phyloP scores from a whole-genome alignment of 345 rosid genomes.

The Linum usitatissimum region DNA sequence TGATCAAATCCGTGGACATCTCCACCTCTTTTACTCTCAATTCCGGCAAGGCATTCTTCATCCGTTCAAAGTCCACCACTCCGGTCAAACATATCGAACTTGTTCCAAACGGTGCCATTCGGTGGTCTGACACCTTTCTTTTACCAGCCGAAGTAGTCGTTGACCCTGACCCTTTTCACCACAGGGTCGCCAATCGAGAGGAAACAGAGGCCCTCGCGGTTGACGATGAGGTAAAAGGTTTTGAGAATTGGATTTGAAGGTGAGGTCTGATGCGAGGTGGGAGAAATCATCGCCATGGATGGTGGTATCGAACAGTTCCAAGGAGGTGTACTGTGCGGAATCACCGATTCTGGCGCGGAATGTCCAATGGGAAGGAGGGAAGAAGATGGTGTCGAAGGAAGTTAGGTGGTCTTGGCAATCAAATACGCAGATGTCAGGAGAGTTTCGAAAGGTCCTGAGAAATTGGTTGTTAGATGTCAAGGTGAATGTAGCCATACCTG shows the following conservation, averaged over 20 bases:
- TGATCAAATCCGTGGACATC: neutral
- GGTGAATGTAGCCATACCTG: neutral
- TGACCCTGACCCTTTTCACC: too few relatives aligned
- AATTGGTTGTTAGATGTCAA: neutral
- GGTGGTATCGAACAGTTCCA: neutral
- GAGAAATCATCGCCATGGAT: neutral
- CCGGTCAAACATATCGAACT: neutral
- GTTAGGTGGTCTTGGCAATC: neutral
- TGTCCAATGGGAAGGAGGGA: neutral
- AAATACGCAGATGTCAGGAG: neutral
- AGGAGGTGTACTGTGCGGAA: neutral
- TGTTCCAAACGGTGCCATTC: too few relatives aligned
- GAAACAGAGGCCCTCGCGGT: too few relatives aligned
- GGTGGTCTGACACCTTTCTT: too few relatives aligned
- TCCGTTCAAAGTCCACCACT: neutral
- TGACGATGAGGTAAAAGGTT: too few relatives aligned
- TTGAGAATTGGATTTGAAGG: neutral
- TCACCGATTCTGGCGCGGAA: neutral
- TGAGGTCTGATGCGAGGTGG: neutral
- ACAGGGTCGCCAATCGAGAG: too few relatives aligned
- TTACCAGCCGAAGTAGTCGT: too few relatives aligned
- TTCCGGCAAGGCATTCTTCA: neutral
- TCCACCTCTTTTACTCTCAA: neutral
- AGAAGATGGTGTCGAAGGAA: neutral
- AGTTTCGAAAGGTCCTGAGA: neutral